phyloP scores from a whole-genome alignment of 1,284 basidiomycete genomes.

The Exsudoporus floridanus region DNA sequence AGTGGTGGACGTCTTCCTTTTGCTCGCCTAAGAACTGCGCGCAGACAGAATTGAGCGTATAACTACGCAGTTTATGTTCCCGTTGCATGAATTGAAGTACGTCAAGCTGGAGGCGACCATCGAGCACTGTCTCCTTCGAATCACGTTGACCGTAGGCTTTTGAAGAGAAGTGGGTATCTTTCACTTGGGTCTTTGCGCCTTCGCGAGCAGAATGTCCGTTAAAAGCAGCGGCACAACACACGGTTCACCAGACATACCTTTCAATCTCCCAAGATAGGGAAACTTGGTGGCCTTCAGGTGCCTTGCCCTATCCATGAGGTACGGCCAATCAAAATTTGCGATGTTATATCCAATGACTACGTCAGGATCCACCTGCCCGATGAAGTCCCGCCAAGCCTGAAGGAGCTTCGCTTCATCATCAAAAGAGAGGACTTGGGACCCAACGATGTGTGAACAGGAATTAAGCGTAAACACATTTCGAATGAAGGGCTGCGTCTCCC shows the following conservation, averaged over 20 bases:
- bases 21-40: slow-evolving; percentile 95
- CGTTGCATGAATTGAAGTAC: slow-evolving; percentile 95
- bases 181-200: slow-evolving; percentile 78
- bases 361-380: slow-evolving; percentile 87
- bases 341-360: slow-evolving; percentile 95
- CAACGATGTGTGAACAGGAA: slow-evolving; percentile 89
- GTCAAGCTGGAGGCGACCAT: slow-evolving; percentile 91
- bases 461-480: slow-evolving; percentile 96
- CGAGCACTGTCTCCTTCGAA: slow-evolving; percentile 87
- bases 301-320: slow-evolving; percentile 86
- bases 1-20: slow-evolving; percentile 96
- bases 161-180: slow-evolving; percentile 93
- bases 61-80: slow-evolving; percentile 92
- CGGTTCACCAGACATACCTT: slow-evolving; percentile 46
- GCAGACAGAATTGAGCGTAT: slow-evolving; percentile 94
- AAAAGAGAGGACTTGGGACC: slow-evolving; percentile 90
- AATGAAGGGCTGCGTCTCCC: slow-evolving; percentile 88
- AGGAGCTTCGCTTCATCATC: slow-evolving; percentile 74
- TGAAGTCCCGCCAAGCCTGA: slow-evolving; percentile 79
- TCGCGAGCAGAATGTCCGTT: slow-evolving; percentile 6
- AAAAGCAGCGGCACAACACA: background rate
- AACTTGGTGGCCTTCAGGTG: slow-evolving; percentile 75
- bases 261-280: slow-evolving; percentile 76
- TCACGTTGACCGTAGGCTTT: slow-evolving; percentile 95
- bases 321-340: slow-evolving; percentile 90